Base-by-base conservation (phyloP, 768 basidiomycete genomes). In the Mrakia hoshinonis region DNA sequence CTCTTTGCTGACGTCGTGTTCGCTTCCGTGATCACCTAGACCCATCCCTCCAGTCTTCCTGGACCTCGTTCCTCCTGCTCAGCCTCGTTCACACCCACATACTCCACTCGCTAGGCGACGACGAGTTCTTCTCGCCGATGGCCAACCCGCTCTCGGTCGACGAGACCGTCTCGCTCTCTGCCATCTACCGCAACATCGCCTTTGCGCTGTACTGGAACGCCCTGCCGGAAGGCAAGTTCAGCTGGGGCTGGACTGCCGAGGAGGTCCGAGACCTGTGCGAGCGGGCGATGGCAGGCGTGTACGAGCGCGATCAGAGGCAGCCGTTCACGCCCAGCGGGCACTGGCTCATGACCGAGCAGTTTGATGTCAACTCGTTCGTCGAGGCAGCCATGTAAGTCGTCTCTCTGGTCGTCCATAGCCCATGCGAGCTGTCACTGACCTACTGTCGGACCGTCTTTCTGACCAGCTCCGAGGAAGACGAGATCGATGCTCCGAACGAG, bases 81-180 rank as follows among this genome's bases (percentile, higher is more conserved):
- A 83, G 85, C 1, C 88, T 94, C 64, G 79, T 96, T 13, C 95
- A 96, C 79, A 84, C 86, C 2, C 89, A 94, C 72, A 85, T 87
- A 0, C 84, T 98, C 39, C 82, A 92, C 39, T 92, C 92, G 0
- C 90, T 98, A 84, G 91, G 91, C 0, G 96, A 99, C 75, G 95
- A 97, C 79, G 96, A 98, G 78, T 98, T 98, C 81, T 96, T 96
- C 77, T 85, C 86, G 12, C 43, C 76, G 6, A 34, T 61, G 0
- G 81, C 87, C 24, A 95, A 93, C 73, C 89, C 93, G 0, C 83
- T 98, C 1, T 82, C 83, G 0, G 78, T 94, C 10, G 91, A 95
- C 75, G 96, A 98, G 74, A 83, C 97, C 26, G 80, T 83, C 39
- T 82, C 84, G 4, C 86, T 95, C 72, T 89, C 88, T 20, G 84